A percentile compares a stretch with the other conserved stretches of the same genome.
Conservation (phyloP, 2,329 filamentous ascomycete species). For the Diaporthe vaccinii region DNA sequence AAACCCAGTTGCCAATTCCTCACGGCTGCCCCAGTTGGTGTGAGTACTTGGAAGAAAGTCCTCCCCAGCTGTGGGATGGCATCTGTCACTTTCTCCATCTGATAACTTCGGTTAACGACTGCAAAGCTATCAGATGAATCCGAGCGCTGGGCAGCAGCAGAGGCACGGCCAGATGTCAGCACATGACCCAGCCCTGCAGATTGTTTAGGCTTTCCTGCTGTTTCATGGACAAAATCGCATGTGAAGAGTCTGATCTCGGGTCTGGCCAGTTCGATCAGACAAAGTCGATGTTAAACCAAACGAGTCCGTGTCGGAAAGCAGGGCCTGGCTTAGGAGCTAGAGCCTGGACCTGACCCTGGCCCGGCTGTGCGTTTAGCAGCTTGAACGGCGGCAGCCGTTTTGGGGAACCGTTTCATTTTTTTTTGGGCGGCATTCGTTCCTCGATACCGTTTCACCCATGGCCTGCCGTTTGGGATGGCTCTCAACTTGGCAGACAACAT, state of each 20-base stretch:
- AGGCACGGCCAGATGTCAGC: background rate
- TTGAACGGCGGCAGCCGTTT: background rate
- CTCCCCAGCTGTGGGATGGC: background rate
- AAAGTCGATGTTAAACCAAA: background rate
- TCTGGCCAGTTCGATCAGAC: background rate
- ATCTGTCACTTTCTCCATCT: background rate
- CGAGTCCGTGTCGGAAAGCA: background rate
- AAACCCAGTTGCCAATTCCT: background rate
- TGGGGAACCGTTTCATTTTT: background rate
- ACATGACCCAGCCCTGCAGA: too few relatives aligned
- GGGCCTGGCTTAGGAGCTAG: background rate
- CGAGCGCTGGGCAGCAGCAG: background rate
- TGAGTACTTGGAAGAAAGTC: background rate
- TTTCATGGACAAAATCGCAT: background rate
- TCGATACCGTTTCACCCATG: background rate
- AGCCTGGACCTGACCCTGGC: background rate
- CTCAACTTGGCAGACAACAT: background rate
- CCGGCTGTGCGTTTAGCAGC: background rate
- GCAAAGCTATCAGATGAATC: background rate
- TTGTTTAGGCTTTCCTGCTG: background rate
- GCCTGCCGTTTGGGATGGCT: background rate
- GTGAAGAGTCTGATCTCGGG: constrained; percentile 4
- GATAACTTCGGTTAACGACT: background rate
- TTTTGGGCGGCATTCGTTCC: background rate
- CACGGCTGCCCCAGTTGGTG: too few relatives aligned